These are phyloP conservation scores for Fusarium albosuccineum DNA, from an alignment of 2,329 filamentous ascomycete genomes.

Conservation along the genomic window DNA sequence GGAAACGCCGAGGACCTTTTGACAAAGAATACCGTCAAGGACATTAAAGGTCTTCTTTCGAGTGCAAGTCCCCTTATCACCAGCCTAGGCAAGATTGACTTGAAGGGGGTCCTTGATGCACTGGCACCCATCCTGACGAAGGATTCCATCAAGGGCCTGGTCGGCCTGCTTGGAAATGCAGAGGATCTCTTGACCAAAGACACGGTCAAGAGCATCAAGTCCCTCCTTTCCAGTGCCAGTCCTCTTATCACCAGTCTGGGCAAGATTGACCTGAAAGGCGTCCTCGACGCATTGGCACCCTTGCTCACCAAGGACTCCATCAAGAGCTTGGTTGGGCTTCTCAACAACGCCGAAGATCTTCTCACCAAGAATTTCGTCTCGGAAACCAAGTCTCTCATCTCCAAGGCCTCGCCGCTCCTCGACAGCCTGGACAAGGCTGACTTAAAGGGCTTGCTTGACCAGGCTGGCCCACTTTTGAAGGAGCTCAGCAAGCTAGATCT, in stretches of 20 bases:
- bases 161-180: conserved; percentile 42
- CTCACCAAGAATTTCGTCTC: conserved; percentile 47
- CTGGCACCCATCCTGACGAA: conserved; percentile 45
- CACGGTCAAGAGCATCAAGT: conserved; percentile 41
- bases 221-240: conserved; percentile 43
- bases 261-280: conserved; percentile 50
- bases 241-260: conserved; percentile 52
- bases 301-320: conserved; percentile 51
- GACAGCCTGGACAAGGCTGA: conserved; percentile 50
- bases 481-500: conserved; percentile 49
- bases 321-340: conserved; percentile 46
- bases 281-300: conserved; percentile 50
- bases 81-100: conserved; percentile 50
- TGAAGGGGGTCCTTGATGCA: conserved; percentile 49
- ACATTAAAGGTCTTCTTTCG: conserved; percentile 35
- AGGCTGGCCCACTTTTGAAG: conserved; percentile 53
- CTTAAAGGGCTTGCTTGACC: conserved; percentile 49
- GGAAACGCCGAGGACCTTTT: conserved; percentile 49
- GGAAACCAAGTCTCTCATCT: conserved; percentile 45
- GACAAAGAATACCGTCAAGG: conserved; percentile 37
- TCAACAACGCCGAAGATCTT: conserved; percentile 49
- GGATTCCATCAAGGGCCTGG: conserved; percentile 44
- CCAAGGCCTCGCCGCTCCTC: conserved; percentile 50
- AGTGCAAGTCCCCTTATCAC: conserved; percentile 42
- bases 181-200: conserved; percentile 38